Base-by-base conservation (phyloP, 2,329 filamentous ascomycete species). In the Neoascochyta sp. region DNA sequence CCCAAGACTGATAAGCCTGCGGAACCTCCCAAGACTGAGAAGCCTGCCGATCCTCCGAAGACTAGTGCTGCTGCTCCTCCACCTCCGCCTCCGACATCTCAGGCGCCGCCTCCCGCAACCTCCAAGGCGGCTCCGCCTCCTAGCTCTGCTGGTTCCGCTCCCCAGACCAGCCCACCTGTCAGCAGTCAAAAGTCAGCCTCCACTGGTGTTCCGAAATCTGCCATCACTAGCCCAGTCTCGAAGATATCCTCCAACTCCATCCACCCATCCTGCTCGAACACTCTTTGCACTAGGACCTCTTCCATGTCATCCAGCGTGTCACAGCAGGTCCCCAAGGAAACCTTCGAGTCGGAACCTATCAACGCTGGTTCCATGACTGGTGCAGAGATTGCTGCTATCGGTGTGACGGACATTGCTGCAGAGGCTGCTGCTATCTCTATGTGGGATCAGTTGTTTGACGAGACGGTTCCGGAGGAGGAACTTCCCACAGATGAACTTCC, bases 321-420 rank as follows among this genome's bases (percentile, higher is more conserved):
- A 7, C 28, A 9, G 3, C 18, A 22, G 8, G 10, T 36, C 8
- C 32, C 36, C 1, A 9, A 29, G 11, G 32, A 36, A 13, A 40
- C 36, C 3, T 34, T 35, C 9, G 36, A 40, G 12, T 27, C 32
- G 4, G 36, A 40, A 18, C 32, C 33, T 9, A 40, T 40, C 25
- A 28, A 29, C 9, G 32, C 29, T 7, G 36, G 32, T 9, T 29
- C 29, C 4, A 40, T 40, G 36, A 29, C 24, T 3, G 29, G 21
- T 3, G 20, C 19, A 3, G 36, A 36, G 18, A 40, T 40, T 5
- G 19, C 27, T 7, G 23, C 19, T 3, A 24, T 40, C 11, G 36
- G 32, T 4, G 26, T 18, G 2, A 16, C 25, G 3, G 30, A 36
- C 11, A 29, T 26, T 4, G 20, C 29, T 3, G 36, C 34, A 14